Percentiles rank a stretch among this genome's conserved stretches.
These are phyloP conservation scores for Phylloporus sp. DNA, from an alignment of 768 basidiomycete species.

Conservation along the genomic window DNA sequence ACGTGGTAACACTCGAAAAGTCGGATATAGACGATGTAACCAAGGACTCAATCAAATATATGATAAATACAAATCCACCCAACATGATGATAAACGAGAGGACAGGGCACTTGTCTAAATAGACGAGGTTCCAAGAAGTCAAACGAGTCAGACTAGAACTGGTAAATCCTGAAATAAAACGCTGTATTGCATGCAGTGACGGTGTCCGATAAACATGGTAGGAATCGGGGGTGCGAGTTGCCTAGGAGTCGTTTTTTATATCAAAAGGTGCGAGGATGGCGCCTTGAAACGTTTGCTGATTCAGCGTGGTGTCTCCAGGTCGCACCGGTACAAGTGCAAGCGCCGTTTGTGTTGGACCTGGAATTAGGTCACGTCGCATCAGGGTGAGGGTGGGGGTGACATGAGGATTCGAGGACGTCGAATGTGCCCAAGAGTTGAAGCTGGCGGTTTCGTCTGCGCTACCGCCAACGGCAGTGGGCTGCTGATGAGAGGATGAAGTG, in stretches of 20 bases:
- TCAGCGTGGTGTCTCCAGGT: neutral
- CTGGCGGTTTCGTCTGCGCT: slow-evolving; percentile 42
- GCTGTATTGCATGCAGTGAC: slow-evolving; percentile 4
- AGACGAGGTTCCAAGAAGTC: slow-evolving; percentile 20
- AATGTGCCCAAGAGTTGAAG: slow-evolving; percentile 13
- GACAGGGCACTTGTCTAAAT: slow-evolving; percentile 22
- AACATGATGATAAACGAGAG: slow-evolving; percentile 26
- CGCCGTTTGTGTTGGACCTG: slow-evolving; percentile 18
- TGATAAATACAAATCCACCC: slow-evolving; percentile 24
- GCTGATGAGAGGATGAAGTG: slow-evolving; percentile 42
- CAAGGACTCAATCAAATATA: slow-evolving; percentile 15
- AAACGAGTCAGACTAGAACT: neutral
- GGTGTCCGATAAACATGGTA: slow-evolving; percentile 1
- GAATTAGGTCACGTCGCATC: slow-evolving; percentile 32
- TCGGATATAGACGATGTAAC: slow-evolving; percentile 12
- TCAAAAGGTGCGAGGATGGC: slow-evolving; percentile 10
- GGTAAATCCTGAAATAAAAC: slow-evolving; percentile 1
- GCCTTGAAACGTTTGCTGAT: slow-evolving; percentile 3
- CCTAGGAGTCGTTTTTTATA: neutral
- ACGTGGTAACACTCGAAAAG: neutral
- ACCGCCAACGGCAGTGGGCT: slow-evolving; percentile 63
- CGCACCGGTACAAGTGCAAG: slow-evolving; percentile 7
- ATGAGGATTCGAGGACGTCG: slow-evolving; percentile 30
- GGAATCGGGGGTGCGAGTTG: neutral
- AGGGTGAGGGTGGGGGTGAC: slow-evolving; percentile 63